phyloP scores from a whole-genome alignment of 306 rosid genomes.

The Delonix regia region DNA sequence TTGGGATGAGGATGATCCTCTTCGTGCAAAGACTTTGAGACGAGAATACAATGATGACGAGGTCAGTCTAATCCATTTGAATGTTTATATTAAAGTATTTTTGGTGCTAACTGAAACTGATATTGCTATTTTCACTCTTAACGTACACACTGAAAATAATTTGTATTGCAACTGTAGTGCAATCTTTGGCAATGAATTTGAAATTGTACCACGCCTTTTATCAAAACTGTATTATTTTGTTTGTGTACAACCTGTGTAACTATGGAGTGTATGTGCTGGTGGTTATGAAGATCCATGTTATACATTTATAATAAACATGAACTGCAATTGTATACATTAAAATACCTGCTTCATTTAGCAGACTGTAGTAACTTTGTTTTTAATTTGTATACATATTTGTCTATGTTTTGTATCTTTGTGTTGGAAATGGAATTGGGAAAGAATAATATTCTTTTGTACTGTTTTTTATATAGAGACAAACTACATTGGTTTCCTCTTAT shows the following conservation, averaged over 20 bases:
- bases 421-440: not conserved
- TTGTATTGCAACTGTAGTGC: not conserved
- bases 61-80: conserved; percentile 56
- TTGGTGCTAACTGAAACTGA: not conserved
- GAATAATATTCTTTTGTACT: not conserved
- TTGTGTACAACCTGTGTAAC: not conserved
- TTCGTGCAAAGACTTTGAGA: conserved; percentile 66
- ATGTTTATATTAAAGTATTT: no score
- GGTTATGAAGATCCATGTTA: not conserved
- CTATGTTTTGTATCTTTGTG: not conserved
- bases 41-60: conserved; percentile 72
- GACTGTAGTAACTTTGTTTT: not conserved
- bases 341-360: not conserved
- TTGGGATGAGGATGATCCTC: conserved; percentile 97
- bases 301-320: not conserved
- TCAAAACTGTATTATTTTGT: not conserved
- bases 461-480: not conserved
- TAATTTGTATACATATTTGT: not conserved
- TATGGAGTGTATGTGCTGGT: not conserved
- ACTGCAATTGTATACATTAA: not conserved
- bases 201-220: not conserved
- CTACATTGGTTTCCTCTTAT: not conserved
- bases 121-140: not conserved
- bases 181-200: not conserved
- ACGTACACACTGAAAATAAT: not conserved